Conservation (phyloP, 169 alveolate species). For the Plasmodium gallinaceum region DNA sequence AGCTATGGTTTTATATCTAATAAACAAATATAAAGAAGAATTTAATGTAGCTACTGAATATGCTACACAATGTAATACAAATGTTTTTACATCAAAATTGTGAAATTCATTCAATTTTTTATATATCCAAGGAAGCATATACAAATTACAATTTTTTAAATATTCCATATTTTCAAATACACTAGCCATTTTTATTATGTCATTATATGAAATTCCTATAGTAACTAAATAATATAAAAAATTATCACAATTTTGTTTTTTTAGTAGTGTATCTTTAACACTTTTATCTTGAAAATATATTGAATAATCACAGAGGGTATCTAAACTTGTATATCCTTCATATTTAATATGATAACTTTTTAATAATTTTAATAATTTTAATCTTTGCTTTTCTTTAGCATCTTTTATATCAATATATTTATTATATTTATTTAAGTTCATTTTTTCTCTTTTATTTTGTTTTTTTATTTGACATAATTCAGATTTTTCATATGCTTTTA, state of each 20-base stretch:
- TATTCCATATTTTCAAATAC: slow-evolving; percentile 49
- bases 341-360: slow-evolving; percentile 58
- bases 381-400: slow-evolving; percentile 33
- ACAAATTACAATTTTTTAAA: slow-evolving; percentile 38
- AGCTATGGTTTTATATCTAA: slow-evolving; percentile 44
- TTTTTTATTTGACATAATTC: slow-evolving; percentile 49
- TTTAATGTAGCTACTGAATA: slow-evolving; percentile 40
- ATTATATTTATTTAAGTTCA: slow-evolving; percentile 6
- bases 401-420: slow-evolving; percentile 21
- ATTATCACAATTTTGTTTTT: slow-evolving; percentile 30
- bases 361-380: slow-evolving; percentile 38
- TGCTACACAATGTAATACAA: slow-evolving; percentile 34
- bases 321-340: slow-evolving; percentile 32
- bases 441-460: slow-evolving; percentile 22
- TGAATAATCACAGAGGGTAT: slow-evolving; percentile 45
- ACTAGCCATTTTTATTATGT: slow-evolving; percentile 53
- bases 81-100: slow-evolving; percentile 28
- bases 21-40: slow-evolving; percentile 31
- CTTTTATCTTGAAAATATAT: slow-evolving; percentile 30
- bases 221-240: slow-evolving; percentile 34
- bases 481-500: slow-evolving; percentile 62
- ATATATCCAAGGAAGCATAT: slow-evolving; percentile 70
- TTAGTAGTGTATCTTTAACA: neutral
- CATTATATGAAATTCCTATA: slow-evolving; percentile 66
- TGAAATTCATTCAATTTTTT: slow-evolving; percentile 49